Conservation (phyloP, 2,329 filamentous ascomycete genomes). For the Venturia nashicola region DNA sequence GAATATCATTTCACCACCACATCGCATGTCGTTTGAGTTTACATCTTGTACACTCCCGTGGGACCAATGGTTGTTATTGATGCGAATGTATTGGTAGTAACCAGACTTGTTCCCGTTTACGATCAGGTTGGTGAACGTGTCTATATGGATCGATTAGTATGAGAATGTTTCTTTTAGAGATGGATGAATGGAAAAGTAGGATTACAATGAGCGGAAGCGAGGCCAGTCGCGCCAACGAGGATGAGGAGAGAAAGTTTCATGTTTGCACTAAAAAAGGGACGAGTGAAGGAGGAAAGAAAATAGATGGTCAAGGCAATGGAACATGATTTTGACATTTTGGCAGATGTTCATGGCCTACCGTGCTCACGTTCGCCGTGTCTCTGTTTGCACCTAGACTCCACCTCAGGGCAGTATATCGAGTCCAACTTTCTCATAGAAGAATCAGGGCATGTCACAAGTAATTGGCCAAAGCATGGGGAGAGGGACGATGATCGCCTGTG, state of each 20-base stretch:
- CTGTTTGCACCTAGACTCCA: background rate
- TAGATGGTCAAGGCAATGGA: background rate
- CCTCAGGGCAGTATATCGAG: background rate
- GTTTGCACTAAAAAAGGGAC: background rate
- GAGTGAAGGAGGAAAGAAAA: background rate
- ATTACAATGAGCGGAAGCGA: background rate
- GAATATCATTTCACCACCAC: background rate
- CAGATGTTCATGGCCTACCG: background rate
- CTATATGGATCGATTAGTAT: constrained; percentile 1
- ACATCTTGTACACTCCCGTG: background rate
- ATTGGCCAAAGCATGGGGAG: background rate
- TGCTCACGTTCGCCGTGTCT: background rate
- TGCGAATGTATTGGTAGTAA: constrained; percentile 3
- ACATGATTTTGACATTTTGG: background rate
- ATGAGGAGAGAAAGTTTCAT: constrained; percentile 1
- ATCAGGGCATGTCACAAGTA: background rate
- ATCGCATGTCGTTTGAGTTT: constrained; percentile 3
- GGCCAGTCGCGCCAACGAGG: background rate
- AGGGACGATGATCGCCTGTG: background rate
- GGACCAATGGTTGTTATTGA: background rate
- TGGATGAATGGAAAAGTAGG: background rate
- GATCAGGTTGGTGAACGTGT: constrained; percentile 6
- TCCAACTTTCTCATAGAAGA: background rate
- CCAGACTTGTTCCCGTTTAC: background rate
- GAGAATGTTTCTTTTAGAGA: background rate